Percentiles rank a stretch among this genome's conserved stretches.
phyloP scores from a whole-genome alignment of 169 alveolate genomes.

The Babesia ovis region DNA sequence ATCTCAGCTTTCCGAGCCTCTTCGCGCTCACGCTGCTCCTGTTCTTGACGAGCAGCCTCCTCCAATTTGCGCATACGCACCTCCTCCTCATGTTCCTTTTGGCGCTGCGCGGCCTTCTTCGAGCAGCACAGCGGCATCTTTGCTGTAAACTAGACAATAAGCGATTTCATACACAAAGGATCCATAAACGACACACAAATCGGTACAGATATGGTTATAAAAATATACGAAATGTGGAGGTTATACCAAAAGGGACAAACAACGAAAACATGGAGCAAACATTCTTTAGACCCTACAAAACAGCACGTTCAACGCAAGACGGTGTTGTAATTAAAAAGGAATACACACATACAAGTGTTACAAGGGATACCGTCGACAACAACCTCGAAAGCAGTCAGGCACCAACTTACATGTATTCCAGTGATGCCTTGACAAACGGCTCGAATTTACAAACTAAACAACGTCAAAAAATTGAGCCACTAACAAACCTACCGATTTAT shows the following conservation, averaged over 20 bases:
- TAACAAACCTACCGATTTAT: not conserved
- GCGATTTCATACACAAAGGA: not conserved
- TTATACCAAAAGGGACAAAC: not conserved
- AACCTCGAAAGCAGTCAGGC: too few relatives aligned
- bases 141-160: not conserved
- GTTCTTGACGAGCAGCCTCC: conserved; percentile 34
- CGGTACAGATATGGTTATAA: not conserved
- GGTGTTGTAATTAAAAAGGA: too few relatives aligned
- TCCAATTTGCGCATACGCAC: conserved; percentile 35
- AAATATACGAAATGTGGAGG: not conserved
- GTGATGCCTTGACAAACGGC: too few relatives aligned
- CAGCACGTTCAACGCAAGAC: too few relatives aligned
- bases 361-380: too few relatives aligned
- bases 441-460: too few relatives aligned
- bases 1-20: conserved; percentile 30
- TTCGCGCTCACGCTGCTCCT: conserved; percentile 34
- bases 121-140: conserved; percentile 41
- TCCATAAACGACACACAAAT: not conserved
- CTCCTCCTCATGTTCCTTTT: conserved; percentile 41
- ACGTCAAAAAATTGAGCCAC: too few relatives aligned
- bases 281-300: too few relatives aligned
- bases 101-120: conserved; percentile 55
- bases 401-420: not conserved
- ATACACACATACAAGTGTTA: too few relatives aligned
- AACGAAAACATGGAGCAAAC: too few relatives aligned